A percentile compares a stretch with the other conserved stretches of the same genome.
phyloP scores from a whole-genome alignment of 2,329 filamentous ascomycete genomes.

The Botrytis deweyae region DNA sequence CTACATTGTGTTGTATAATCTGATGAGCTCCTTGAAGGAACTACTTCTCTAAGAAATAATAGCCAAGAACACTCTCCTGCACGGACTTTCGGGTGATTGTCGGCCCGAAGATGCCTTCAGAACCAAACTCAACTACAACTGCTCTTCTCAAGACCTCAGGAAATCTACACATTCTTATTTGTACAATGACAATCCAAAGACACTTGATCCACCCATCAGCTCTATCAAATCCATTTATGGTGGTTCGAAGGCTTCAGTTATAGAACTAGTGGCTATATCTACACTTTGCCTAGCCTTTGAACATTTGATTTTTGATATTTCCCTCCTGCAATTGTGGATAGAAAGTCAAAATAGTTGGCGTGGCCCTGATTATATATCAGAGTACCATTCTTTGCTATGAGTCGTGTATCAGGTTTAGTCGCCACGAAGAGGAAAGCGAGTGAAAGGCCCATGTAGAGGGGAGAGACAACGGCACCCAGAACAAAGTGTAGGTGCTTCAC shows the following conservation, averaged over 20 bases:
- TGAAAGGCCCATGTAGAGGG: not conserved
- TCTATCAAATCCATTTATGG: not conserved
- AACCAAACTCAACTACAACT: not conserved
- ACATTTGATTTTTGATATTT: not conserved
- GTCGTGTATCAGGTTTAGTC: not conserved
- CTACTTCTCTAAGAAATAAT: not conserved
- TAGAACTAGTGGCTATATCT: not conserved
- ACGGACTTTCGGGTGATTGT: slow-evolving; percentile 1
- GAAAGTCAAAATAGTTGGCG: too few relatives aligned
- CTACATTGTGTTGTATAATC: not conserved
- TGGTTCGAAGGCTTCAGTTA: not conserved
- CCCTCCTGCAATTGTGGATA: not conserved
- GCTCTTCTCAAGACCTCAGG: not conserved
- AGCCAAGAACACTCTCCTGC: not conserved
- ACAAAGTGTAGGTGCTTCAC: not conserved
- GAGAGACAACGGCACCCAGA: not conserved
- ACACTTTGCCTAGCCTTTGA: too few relatives aligned
- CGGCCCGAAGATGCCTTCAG: not conserved
- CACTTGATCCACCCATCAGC: not conserved
- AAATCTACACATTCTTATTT: not conserved
- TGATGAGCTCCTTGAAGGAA: not conserved
- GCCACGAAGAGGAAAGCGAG: not conserved
- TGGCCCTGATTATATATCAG: not conserved
- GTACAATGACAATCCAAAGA: not conserved
- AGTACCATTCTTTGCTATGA: not conserved